phyloP scores from a whole-genome alignment of 495 filamentous ascomycete species.

The Articulospora tetracladia region DNA sequence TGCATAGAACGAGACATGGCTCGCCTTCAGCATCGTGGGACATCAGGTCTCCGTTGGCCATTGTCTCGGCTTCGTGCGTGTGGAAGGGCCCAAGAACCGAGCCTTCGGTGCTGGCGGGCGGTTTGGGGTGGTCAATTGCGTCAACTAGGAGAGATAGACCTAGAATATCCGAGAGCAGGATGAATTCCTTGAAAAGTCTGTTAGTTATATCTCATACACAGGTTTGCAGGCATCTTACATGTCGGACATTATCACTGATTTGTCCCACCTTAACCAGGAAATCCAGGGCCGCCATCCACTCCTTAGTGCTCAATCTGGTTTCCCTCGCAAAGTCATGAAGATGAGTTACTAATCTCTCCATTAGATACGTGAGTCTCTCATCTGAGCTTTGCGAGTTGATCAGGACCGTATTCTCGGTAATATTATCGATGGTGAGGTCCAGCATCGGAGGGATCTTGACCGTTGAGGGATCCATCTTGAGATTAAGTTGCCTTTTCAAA shows the following conservation, averaged over 20 bases:
- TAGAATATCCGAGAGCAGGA: constrained; percentile 87
- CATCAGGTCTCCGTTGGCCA: constrained; percentile 63
- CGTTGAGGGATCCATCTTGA: constrained; percentile 1
- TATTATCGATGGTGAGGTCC: constrained; percentile 77
- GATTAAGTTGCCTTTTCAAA: not conserved
- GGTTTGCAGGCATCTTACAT: constrained; percentile 37
- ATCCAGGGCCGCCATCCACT: constrained; percentile 72
- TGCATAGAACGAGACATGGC: constrained; percentile 75
- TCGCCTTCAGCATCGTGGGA: constrained; percentile 66
- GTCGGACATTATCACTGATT: constrained; percentile 66
- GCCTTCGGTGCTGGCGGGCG: constrained; percentile 69
- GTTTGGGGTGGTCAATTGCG: constrained; percentile 89
- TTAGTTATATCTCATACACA: not conserved
- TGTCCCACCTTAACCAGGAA: constrained; percentile 74
- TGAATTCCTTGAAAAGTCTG: constrained; percentile 67
- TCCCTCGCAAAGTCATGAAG: constrained; percentile 82
- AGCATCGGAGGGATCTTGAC: constrained; percentile 53
- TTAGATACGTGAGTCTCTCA: constrained; percentile 65
- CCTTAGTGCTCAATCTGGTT: constrained; percentile 69
- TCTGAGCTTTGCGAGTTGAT: constrained; percentile 71
- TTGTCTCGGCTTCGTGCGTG: constrained; percentile 75
- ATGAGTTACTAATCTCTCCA: constrained; percentile 71
- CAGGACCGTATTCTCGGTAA: constrained; percentile 69
- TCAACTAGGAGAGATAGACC: constrained; percentile 89
- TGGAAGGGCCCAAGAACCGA: constrained; percentile 93